phyloP scores from a whole-genome alignment of 495 filamentous ascomycete genomes.

The Pyrenopolyporus hunteri region DNA sequence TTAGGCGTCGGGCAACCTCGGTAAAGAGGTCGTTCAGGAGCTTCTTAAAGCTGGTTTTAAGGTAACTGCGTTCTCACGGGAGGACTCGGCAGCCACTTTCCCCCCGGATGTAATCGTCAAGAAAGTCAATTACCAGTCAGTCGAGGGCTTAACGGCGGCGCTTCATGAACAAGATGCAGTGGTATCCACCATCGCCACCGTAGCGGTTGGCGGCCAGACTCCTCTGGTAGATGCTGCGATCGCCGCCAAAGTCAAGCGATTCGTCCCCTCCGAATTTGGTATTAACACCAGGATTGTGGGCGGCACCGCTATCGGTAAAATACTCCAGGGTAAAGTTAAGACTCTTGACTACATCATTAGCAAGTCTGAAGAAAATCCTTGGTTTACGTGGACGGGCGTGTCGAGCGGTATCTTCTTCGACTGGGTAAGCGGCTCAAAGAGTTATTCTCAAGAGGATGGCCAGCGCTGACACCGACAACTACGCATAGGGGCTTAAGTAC shows the following conservation, averaged over 20 bases:
- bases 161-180: conserved; percentile 63
- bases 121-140: conserved; percentile 62
- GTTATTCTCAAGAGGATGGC: not conserved
- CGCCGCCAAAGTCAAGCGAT: conserved; percentile 63
- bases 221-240: conserved; percentile 65
- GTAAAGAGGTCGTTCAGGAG: conserved; percentile 59
- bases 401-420: conserved; percentile 60
- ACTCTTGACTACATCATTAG: conserved; percentile 57
- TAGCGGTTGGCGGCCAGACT: conserved; percentile 48
- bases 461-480: conserved; percentile 20
- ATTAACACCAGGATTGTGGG: conserved; percentile 49
- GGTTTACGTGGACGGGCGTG: conserved; percentile 59
- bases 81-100: conserved; percentile 47
- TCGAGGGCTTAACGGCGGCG: conserved; percentile 56
- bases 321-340: conserved; percentile 56
- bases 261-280: conserved; percentile 71
- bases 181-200: conserved; percentile 55
- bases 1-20: conserved; percentile 66
- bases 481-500: conserved; percentile 48
- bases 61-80: conserved; percentile 64
- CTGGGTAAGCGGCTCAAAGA: conserved; percentile 46
- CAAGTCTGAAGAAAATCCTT: conserved; percentile 43
- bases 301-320: conserved; percentile 47
- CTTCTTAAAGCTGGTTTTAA: conserved; percentile 62
- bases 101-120: conserved; percentile 47